phyloP scores from a whole-genome alignment of 2,329 filamentous ascomycete genomes.

The Xylariaceae sp. region DNA sequence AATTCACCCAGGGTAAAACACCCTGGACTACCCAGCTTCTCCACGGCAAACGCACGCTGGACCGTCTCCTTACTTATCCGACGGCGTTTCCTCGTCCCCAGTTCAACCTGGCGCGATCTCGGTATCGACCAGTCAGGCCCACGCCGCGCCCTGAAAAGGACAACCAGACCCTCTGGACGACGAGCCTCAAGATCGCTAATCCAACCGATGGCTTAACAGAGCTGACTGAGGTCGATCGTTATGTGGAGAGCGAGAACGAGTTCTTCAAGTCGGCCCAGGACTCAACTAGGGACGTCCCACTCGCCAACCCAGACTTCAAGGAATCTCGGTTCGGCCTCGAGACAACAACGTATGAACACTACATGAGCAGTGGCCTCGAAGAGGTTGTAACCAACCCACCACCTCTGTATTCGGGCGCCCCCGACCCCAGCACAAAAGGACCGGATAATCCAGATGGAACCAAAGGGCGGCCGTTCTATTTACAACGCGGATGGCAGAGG shows the following conservation, averaged over 20 bases:
- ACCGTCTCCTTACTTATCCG: slow-evolving; percentile 26
- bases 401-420: neutral
- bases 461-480: slow-evolving; percentile 15
- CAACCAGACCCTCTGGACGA: slow-evolving; percentile 7
- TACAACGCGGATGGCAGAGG: slow-evolving; percentile 39
- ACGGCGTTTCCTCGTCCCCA: slow-evolving; percentile 18
- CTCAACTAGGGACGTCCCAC: neutral
- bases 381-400: slow-evolving; percentile 3
- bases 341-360: slow-evolving; percentile 34
- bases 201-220: neutral
- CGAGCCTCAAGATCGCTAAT: neutral
- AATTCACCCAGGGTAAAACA: slow-evolving; percentile 15
- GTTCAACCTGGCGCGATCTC: slow-evolving; percentile 17
- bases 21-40: slow-evolving; percentile 25
- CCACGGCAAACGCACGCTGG: slow-evolving; percentile 13
- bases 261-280: slow-evolving; percentile 7
- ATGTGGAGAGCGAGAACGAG: slow-evolving; percentile 14
- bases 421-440: neutral
- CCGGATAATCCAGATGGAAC: slow-evolving; percentile 2
- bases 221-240: slow-evolving; percentile 13
- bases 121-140: slow-evolving; percentile 19
- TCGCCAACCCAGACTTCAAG: neutral
- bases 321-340: slow-evolving; percentile 28
- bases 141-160: slow-evolving; percentile 1
- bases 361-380: slow-evolving; percentile 22